These are phyloP conservation scores for Gentiana dahurica DNA, from an alignment of 257 asterid genomes.

Conservation along the genomic window DNA sequence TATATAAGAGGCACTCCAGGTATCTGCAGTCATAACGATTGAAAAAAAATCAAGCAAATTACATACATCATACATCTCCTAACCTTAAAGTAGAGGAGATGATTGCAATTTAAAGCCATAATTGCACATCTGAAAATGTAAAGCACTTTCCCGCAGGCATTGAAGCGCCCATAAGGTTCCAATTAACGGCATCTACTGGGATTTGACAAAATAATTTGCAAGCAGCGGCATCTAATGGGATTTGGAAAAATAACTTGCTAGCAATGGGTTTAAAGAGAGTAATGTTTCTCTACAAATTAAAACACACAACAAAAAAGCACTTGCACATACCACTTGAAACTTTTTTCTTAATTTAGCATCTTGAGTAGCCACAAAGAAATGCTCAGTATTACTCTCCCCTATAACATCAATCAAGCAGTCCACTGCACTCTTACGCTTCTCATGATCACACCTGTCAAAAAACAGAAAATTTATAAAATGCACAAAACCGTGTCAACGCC, in stretches of 20 bases:
- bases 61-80: neutral
- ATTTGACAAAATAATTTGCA: neutral
- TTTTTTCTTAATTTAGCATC: conserved; percentile 67
- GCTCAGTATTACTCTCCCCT: conserved; percentile 68
- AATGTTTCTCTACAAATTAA: neutral
- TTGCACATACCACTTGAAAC: conserved; percentile 55
- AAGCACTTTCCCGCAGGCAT: neutral
- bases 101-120: too few species aligned
- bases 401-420: conserved; percentile 69
- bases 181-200: too few species aligned
- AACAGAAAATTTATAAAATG: neutral
- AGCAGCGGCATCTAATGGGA: neutral
- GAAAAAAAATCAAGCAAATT: neutral
- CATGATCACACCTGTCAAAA: conserved; percentile 74
- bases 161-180: neutral
- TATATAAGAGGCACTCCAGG: conserved; percentile 81
- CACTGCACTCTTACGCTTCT: conserved; percentile 55
- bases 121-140: neutral
- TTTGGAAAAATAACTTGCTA: neutral
- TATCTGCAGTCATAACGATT: conserved; percentile 32
- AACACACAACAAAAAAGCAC: neutral
- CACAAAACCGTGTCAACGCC: neutral
- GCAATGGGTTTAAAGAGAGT: too few species aligned
- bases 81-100: too few species aligned
- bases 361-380: conserved; percentile 86